Evolutionary conservation across 106 monocot species (phyloP), one percentile per base, ranked within the genome.

Genomic region (Chionographis japonica): DNA sequence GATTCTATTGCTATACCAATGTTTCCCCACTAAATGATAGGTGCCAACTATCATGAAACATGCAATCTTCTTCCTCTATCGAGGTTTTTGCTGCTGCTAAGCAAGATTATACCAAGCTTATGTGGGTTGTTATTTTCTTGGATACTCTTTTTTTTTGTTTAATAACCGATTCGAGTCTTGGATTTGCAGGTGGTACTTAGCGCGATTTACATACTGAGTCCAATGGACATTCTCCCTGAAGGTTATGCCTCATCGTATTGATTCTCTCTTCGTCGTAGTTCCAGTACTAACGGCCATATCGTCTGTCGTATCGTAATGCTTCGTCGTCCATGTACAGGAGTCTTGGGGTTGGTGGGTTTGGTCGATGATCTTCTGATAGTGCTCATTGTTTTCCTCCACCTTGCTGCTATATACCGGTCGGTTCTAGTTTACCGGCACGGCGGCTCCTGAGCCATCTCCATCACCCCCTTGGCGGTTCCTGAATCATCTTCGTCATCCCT

Each of bases 211-310:
- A 74, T 99, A 37, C 49, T 94, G 69, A 94, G 93, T 42, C 93
- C 93, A 2, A 61, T 94, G 11, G 93, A 94, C 73, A 78, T 98
- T 61, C 61, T 99, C 73, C 93, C 98, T 8, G 98, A 99, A 93
- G 85, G 92, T 90, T 79, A 60, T 40, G 50, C 5, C 16, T 56
- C 12, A 19, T 52, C 3, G 12, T 4, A n/a, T 49, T 40, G 13
- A 65, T 51, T 58, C 14, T 38, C 14, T 38, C 13, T 4, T 60
- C 6, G 7, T 4, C 13, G 0, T 42, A 18, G 9, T 12, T 43
- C 8, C 6, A 27, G 27, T 16, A 12, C 2, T 67, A 2, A 5
- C 13, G 53, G 1, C 8, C 5, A 61, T n/a, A 17, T 5, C 39
- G 37, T 40, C 51, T 9, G 38, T 20, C 3, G 8, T 65, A 11